phyloP scores from a whole-genome alignment of 371 early-diverging fungal species.

The Batkoa obscura region DNA sequence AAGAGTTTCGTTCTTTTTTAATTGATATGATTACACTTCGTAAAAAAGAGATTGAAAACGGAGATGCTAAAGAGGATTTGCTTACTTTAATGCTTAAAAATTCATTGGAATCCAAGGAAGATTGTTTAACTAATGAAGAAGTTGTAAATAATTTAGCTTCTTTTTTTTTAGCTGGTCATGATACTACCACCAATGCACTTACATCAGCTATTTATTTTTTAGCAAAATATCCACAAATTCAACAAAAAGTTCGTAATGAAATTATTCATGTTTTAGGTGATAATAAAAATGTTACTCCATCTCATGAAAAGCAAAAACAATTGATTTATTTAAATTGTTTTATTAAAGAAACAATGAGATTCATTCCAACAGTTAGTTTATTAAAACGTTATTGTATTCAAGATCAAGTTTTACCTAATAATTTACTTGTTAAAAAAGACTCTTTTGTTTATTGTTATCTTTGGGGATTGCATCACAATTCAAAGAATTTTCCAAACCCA shows the following conservation, averaged over 20 bases:
- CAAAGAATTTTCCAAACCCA: neutral
- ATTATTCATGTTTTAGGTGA: neutral
- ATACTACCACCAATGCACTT: neutral
- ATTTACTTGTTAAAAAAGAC: neutral
- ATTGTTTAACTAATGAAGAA: neutral
- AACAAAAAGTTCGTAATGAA: neutral
- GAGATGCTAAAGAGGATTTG: neutral
- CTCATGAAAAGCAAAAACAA: neutral
- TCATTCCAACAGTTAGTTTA: neutral
- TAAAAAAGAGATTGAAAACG: neutral
- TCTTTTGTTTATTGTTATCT: neutral
- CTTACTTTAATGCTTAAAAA: neutral
- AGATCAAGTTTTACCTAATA: neutral
- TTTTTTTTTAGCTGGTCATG: slow-evolving; percentile 2
- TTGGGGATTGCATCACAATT: slow-evolving; percentile 1
- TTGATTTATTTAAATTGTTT: neutral
- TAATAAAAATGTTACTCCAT: neutral
- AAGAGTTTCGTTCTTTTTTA: neutral
- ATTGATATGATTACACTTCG: neutral
- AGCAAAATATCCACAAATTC: neutral
- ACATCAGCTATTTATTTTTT: neutral
- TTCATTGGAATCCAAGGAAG: neutral
- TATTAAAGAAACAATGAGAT: slow-evolving; percentile 2
- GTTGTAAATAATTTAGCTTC: neutral
- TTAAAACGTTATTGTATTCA: neutral